Conservation (phyloP, 495 filamentous ascomycete genomes). For the Ramalina intermedia region DNA sequence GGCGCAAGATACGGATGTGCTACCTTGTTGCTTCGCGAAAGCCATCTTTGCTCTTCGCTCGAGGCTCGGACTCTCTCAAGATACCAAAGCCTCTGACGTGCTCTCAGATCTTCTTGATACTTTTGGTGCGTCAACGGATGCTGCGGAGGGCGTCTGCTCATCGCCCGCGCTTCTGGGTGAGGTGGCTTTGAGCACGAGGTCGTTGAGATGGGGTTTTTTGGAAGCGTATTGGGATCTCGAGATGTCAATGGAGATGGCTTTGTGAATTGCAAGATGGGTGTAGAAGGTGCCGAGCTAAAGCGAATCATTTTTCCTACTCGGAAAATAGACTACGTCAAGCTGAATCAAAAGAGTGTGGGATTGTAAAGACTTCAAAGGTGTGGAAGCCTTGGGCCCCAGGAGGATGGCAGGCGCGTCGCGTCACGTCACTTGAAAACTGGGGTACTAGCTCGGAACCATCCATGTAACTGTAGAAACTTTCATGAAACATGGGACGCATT, state of each 20-base stretch:
- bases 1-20: background rate
- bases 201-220: background rate
- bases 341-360: background rate
- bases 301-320: background rate
- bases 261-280: background rate
- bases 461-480: background rate
- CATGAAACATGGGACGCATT: background rate
- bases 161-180: background rate
- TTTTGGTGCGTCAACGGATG: conserved; percentile 6
- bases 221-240: conserved; percentile 6
- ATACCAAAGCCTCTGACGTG: conserved; percentile 47
- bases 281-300: background rate
- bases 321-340: background rate
- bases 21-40: conserved; percentile 66
- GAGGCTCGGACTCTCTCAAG: conserved; percentile 61
- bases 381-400: background rate
- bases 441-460: too few relatives aligned
- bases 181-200: background rate
- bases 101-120: conserved; percentile 2
- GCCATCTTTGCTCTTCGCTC: conserved; percentile 53
- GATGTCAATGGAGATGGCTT: conserved; percentile 2
- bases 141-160: conserved; percentile 8
- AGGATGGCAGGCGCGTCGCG: background rate
- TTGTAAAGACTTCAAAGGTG: background rate
- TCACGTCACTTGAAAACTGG: too few relatives aligned